Percentiles rank a stretch among this genome's conserved stretches.
These are phyloP conservation scores for Rhynchospora pubera DNA, from an alignment of 176 grass and related monocot genomes.

Conservation along the genomic window DNA sequence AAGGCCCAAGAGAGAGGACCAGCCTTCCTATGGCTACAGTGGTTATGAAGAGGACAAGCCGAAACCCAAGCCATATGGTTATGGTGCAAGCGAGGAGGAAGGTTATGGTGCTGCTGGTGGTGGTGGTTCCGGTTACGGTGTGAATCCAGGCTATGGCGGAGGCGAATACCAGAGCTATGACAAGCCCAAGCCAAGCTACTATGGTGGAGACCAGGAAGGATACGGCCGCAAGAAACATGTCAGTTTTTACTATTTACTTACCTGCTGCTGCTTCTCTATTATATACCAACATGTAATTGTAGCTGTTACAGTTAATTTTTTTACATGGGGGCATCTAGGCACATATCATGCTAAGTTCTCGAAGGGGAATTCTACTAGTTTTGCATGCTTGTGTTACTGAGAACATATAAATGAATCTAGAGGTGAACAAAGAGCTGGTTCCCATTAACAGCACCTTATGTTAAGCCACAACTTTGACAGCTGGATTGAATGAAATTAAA, in stretches of 20 bases:
- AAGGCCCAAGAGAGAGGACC: conserved; percentile 31
- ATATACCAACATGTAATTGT: no score
- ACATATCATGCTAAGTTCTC: no score
- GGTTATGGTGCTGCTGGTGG: no score
- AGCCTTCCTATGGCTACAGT: conserved; percentile 31
- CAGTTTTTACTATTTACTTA: conserved; percentile 3
- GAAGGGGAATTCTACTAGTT: not conserved
- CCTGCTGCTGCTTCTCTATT: not conserved
- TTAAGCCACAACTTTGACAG: not conserved
- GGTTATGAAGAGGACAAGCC: conserved; percentile 44
- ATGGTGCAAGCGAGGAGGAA: conserved; percentile 28
- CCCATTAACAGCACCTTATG: not conserved
- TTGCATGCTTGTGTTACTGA: no score
- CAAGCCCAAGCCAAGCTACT: conserved; percentile 35
- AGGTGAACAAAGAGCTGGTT: not conserved
- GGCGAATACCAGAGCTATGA: conserved; percentile 27
- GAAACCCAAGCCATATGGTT: conserved; percentile 21
- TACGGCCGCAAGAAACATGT: conserved; percentile 56
- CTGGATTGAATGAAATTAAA: not conserved
- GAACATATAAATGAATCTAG: not conserved
- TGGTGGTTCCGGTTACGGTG: conserved; percentile 4
- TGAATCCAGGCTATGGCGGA: conserved; percentile 31
- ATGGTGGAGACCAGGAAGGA: conserved; percentile 24
- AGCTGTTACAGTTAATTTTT: no score
- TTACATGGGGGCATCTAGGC: no score